Base-by-base conservation (phyloP, 352 stramenopile species). In the Globisporangium apiculatum region DNA sequence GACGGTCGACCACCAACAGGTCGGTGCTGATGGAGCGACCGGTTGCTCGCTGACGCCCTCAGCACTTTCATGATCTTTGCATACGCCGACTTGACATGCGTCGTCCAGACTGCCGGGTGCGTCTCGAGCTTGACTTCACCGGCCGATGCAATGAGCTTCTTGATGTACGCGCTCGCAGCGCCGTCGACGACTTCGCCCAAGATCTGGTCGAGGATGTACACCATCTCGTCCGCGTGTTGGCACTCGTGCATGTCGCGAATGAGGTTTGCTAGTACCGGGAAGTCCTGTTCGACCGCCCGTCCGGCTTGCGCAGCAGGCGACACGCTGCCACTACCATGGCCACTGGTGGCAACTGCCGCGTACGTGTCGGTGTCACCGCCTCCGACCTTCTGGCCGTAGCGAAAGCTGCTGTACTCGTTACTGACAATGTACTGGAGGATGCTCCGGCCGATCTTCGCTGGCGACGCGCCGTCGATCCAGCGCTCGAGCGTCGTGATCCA, bases 171-270 rank as follows among this genome's bases (percentile, higher is more conserved):
- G 50, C 69, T 88, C 49, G 61, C 75, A 0, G 77, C 73, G 7
- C 77, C 83, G 48, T 91, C 77, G 43, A 80, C 68, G 35, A 91
- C 79, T 71, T 94, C 83, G 5, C 81, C 81, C 35, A 91, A 54
- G 17, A 94, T 71, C 60, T 91, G 83, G 58, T 94, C 83, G 47
- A 94, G 53, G 42, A 94, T 88, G 62, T 89, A 91, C 47, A 94
- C 79, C 76, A 94, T 86, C 51, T 90, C 83, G 58, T 89, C 73
- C 51, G 84, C 77, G 17, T 81, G 65, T 45, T 83, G 71, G 53
- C 77, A 89, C 58, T 85, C 82, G 62, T 91, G 55, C 67, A 94
- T 72, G 49, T 91, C 81, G 5, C 83, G 79, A 40, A 94, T 76
- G 54, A 94, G 63, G 37, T 82, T 87, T 7, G 83, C 77, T 1